Base-by-base conservation (phyloP, 116 monocot species). In the Papilionanthe hybrid region DNA sequence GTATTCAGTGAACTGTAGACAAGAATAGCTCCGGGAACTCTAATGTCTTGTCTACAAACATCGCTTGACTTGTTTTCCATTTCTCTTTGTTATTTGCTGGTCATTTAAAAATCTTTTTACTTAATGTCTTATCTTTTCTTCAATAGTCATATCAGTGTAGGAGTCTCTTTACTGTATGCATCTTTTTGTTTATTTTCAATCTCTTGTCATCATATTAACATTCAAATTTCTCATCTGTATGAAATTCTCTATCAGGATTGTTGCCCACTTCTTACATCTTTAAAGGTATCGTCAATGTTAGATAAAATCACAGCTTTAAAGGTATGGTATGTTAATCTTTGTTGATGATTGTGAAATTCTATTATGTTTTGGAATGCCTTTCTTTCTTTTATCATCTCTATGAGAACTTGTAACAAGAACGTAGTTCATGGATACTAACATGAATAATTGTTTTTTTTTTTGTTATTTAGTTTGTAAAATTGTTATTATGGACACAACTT, bases 301-400 rank as follows among this genome's bases (percentile, higher is more conserved):
- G 90, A 88, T 75, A 84, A 84, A 79, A 92, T 92, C 42, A 25
- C 82, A 83, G 76, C 83, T 30, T 84, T 92, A 81, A 92, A 92
- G 90, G 89, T 92, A 87, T 67, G 57, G 43, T 49, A 86, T 55
- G 44, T 13, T 78, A 49, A 22, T 78, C 23, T 55, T 45, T 83
- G 57, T 78, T 44, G 60, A 45, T 25, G 72, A 13, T 55, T 32
- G 22, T 55, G 22, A 4, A 37, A 9, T 27, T 48, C 15, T 77
- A 45, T 72, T 19, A 42, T 72, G 37, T 18, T 18, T 17, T 73
- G 42, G 7, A 73, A 43, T 44, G 1, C 43, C 7, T 23, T 22
- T 15, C n/a, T 73, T 44, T 44, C 20, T 20, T 49, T 23, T 25
- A 48, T 75, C 2, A 10, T 75, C 0, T 75, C 7, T 49, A 44